Base-by-base conservation (phyloP, 208 protist species). In the Jaenimonas drosophilae region DNA sequence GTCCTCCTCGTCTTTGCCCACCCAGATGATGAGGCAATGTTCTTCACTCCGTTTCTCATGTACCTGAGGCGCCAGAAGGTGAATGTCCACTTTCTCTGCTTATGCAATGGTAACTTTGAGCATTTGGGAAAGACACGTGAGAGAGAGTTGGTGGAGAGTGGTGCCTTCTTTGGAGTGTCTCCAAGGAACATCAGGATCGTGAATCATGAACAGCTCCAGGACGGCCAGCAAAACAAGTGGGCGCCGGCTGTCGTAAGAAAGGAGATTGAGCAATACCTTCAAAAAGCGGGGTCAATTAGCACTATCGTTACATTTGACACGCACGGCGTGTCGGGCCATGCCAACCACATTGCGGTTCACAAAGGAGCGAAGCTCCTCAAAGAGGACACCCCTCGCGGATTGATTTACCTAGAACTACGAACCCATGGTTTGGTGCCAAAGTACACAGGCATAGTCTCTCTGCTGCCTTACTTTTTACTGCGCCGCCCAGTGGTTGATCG, bases 231-330 rank as follows among this genome's bases (percentile, higher is more conserved):
- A 1, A 50, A 70, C 7, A 28, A 41, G 19, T 97, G 95, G 94
- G 32, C 61, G 27, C 5, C 45, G 5, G 46, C 50, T 9, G 0
- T 75, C 5, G 74, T 96, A 31, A 49, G 54, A 14, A 46, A 63
- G 3, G 69, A 85, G 33, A 64, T 93, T 12, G 42, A 67, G 55
- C 31, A 49, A 1, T 85, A 87, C 55, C 57, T 93, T 39, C 49
- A 73, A 45, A 68, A 60, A 25, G 58, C 59, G 2, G 75, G 70
- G 4, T 62, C 42, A 44, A 79, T 94, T 41, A 59, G 75, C 46
- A 88, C 92, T 3, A 52, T 98, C 2, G 58, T 98, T 29, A 98
- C 96, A 9, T 99, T 99, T 64, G 97, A 99, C 59, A 34, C 65
- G 31, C 53, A 70, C 38, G 97, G 97, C 30, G 78, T 99, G 12